A percentile compares a stretch with the other conserved stretches of the same genome.
These are phyloP conservation scores for Chlamydomonas eustigma DNA, from an alignment of 139 green algal species.

Conservation along the genomic window DNA sequence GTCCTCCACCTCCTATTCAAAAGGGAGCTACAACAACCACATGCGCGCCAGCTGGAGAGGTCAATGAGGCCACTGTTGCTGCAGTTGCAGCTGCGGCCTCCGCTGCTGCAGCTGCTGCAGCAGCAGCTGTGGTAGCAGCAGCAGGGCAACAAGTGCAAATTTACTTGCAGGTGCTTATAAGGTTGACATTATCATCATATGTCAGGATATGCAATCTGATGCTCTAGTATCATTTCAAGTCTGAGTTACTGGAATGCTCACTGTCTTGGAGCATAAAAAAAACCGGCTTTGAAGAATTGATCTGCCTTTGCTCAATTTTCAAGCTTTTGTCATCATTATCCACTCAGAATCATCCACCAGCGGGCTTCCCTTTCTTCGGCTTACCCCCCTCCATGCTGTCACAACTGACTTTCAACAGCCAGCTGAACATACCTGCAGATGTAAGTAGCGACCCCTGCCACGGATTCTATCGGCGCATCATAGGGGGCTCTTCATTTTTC, in stretches of 20 bases:
- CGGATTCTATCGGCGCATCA: too few species aligned
- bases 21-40: too few species aligned
- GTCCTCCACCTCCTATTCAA: too few species aligned
- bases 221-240: background rate
- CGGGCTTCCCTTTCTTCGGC: conserved; percentile 74
- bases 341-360: background rate
- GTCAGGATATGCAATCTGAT: background rate
- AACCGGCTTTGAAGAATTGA: too few species aligned
- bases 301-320: too few species aligned
- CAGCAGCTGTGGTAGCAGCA: conserved; percentile 65
- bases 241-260: background rate
- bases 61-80: conserved; percentile 56
- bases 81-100: conserved; percentile 63
- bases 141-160: conserved; percentile 62
- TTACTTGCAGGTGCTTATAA: conserved; percentile 47
- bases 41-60: background rate
- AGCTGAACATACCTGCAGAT: too few species aligned
- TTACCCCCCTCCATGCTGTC: conserved; percentile 56
- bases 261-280: too few species aligned
- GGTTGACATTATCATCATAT: too few species aligned
- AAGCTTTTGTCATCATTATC: too few species aligned
- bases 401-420: conserved; percentile 35
- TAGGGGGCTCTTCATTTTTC: too few species aligned
- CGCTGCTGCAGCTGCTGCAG: conserved; percentile 58
- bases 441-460: too few species aligned